Evolutionary conservation across 2,329 filamentous ascomycete species (phyloP).

Genomic region (Aspergillus cejpii): DNA sequence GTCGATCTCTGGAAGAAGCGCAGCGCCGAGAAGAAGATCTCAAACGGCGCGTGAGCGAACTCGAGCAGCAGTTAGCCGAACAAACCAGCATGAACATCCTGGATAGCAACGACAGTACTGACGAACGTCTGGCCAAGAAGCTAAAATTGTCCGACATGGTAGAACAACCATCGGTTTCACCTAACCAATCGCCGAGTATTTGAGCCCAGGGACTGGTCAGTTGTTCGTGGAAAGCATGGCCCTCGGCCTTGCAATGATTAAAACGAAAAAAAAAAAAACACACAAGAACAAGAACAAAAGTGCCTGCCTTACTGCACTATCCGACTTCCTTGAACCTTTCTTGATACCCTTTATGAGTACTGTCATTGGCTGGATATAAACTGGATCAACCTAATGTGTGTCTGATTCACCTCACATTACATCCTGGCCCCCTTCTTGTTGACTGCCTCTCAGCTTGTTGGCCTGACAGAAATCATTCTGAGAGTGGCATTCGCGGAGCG

Average conservation of each 20-base stretch:
- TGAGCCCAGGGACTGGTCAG: conserved; percentile 13
- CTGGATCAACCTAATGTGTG: conserved; percentile 16
- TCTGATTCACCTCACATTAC: background rate
- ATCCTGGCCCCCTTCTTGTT: background rate
- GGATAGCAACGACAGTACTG: conserved; percentile 24
- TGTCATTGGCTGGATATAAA: conserved; percentile 31
- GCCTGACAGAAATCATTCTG: background rate
- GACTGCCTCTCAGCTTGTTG: background rate
- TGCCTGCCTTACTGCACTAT: conserved; percentile 20
- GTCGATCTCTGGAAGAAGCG: conserved; percentile 64
- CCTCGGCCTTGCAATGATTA: conserved; percentile 1
- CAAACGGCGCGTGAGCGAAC: conserved; percentile 73
- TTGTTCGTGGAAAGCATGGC: conserved; percentile 7
- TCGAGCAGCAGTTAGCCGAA: conserved; percentile 52
- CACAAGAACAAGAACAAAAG: conserved; percentile 2
- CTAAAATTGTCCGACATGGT: conserved; percentile 52
- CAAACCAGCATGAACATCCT: conserved; percentile 15
- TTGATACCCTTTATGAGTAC: conserved; percentile 37
- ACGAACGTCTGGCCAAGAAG: conserved; percentile 50
- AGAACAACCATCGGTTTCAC: conserved; percentile 35
- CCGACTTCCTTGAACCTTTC: conserved; percentile 28
- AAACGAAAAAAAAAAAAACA: background rate
- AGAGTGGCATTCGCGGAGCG: background rate
- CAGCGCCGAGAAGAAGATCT: conserved; percentile 73
- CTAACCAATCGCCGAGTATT: conserved; percentile 31